Base-by-base conservation (phyloP, 352 stramenopile species). In the Phytophthora constricta region DNA sequence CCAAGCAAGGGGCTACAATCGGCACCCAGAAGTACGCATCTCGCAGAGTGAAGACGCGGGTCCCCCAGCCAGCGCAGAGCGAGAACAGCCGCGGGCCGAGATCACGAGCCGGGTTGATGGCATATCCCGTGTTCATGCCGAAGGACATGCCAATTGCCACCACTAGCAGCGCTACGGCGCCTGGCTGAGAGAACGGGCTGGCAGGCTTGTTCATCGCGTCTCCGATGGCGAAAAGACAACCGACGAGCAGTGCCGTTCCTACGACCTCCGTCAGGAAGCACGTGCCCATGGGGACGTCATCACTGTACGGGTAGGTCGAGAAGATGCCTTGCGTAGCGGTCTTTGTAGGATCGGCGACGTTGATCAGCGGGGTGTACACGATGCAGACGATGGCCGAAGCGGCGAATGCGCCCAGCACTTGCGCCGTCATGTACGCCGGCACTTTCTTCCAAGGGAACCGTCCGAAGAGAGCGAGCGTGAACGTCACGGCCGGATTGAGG, bases 111-210 rank as follows among this genome's bases (percentile, higher is more conserved):
- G 79, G 83, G 66, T 91, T 91, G 49, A 91, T 66, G 16, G 84
- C 84, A 64, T 89, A 91, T 42, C 83, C 81, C 10, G 83, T 84
- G 73, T 89, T 91, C 60, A 82, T 82, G 20, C 83, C 83, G 63
- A 91, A 90, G 5, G 79, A 65, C 75, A 91, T 91, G 39, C 80
- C 83, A 25, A 91, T 81, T 0, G 66, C 81, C 25, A 77, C 65
- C 25, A 92, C 70, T 14, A 92, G 53, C 26, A 88, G 50, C 20
- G 74, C 80, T 19, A 87, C 71, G 1, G 80, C 72, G 13, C 52
- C 62, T 5, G 84, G 84, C 23, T 78, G 70, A 33, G 59, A 67
- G 53, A 72, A 85, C 11, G 73, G 56, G 28, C 64, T 82, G 13
- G 77, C 79, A 23, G 81, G 79, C 33, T 81, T 75, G 72, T 92